Evolutionary conservation across 1,284 basidiomycete species (phyloP), one percentile per base, ranked within the genome.

Genomic region (Pholiota adiposa): DNA sequence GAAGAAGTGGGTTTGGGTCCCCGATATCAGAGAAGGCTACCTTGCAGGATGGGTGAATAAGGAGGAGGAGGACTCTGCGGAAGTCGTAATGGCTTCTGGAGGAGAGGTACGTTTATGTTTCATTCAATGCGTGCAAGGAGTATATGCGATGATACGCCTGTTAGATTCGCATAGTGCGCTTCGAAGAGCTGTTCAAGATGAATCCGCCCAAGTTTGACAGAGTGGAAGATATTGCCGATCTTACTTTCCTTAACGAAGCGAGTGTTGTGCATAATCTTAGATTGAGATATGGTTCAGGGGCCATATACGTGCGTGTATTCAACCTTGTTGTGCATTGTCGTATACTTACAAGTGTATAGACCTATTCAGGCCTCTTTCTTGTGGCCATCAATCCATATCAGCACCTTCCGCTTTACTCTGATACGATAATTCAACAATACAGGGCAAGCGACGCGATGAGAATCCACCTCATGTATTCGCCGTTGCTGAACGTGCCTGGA

Each of bases 311-410:
- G 73, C 77, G 94, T 86, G 3, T 36, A 18, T 61, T 59, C 60
- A 49, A 33, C 27, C 14, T 8, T 16, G 4, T 12, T 5, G n/a
- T n/a, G 36, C 18, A 9, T 44, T 27, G 34, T 52, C 29, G 12
- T 25, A 11, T 31, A 5, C 38, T 56, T 16, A 53, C 56, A 21
- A 56, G 14, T 18, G 41, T 25, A 9, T 48, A 96, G 93, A 97
- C 96, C 43, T 97, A 96, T 77, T 97, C 95, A 29, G 95, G 95
- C 41, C 83, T 97, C 69, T 99, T 99, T 83, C 84, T 99, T 72
- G 97, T 99, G 59, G 97, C 97, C 9, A 92, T 99, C 69, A 99
- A 99, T 75, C 97, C 97, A 4, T 99, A 99, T 77, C 94, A 95
- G 73, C 81, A 86, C 59, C 80, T 99, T 2, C 94, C 96, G 16